Evolutionary conservation across 2,329 filamentous ascomycete genomes (phyloP), one percentile per base, ranked within the genome.

Genomic region (Aspergillus flavus): DNA sequence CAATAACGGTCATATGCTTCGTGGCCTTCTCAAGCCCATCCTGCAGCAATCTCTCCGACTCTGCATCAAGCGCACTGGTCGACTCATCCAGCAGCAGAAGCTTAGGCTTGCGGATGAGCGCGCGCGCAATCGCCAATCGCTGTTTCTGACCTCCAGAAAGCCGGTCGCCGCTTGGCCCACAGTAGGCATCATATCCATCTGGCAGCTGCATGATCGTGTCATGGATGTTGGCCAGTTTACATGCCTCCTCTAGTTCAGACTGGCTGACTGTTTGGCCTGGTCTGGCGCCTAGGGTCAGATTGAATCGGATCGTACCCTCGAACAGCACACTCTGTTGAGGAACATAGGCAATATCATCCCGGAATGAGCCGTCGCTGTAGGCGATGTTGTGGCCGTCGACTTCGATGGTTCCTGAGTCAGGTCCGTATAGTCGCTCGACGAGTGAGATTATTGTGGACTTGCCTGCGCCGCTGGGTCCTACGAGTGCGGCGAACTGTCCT

Each of bases 401-500:
- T 5, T 80, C 66, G 39, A 89, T 81, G 0, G 74, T 71, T 0
- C 87, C 87, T 0, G 80, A 78, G 1, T 79, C 75, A 0, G 85
- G 82, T 0, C 71, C 75, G 70, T 88, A 88, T 63, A 89, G 82
- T 6, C 85, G 81, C 70, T 88, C 84, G 3, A 84, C 67, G 32
- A 84, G 71, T 2, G 85, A 82, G 69, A 91, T 83, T 54, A 89
- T 86, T 23, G 88, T 90, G 1, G 86, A 89, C 71, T 91, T 91
- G 0, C 89, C 89, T 1, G 87, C 86, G 1, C 89, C 89, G 0
- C 86, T 89, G 5, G 87, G 86, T 0, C 89, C 88, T 91, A 94
- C 88, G 16, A 84, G 78, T 1, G 82, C 83, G 11, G 73, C 79
- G 65, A 81, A 82, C 57, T 77, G 67, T 3, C 77, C 77, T 0